Percentiles rank a stretch among this genome's conserved stretches.
These are phyloP conservation scores for Dictyostelium purpureum DNA, from an alignment of 78 protist species.

Conservation along the genomic window DNA sequence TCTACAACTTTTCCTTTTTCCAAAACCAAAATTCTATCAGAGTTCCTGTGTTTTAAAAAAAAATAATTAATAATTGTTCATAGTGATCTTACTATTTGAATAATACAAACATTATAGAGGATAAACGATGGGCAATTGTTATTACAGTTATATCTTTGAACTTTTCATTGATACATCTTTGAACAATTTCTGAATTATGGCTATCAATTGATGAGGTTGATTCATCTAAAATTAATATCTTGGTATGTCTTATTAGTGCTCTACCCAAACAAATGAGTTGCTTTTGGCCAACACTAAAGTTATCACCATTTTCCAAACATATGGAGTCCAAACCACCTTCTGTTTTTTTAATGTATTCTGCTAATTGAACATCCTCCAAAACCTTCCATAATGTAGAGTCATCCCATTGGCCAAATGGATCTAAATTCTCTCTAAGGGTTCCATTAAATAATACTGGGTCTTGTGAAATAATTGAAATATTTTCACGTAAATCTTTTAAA, in stretches of 20 bases:
- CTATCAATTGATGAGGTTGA: slow-evolving; percentile 94
- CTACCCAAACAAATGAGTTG: slow-evolving; percentile 96
- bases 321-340: not conserved
- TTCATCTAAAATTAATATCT: slow-evolving; percentile 91
- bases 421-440: slow-evolving; percentile 22
- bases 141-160: slow-evolving; percentile 85
- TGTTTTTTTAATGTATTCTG: not conserved
- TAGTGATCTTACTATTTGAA: no score
- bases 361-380: slow-evolving; percentile 66
- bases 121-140: slow-evolving; percentile 95
- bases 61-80: no score
- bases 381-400: slow-evolving; percentile 69
- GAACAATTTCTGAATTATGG: slow-evolving; percentile 85
- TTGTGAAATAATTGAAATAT: slow-evolving; percentile 92
- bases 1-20: slow-evolving; percentile 71
- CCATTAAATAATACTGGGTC: slow-evolving; percentile 91
- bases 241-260: slow-evolving; percentile 88
- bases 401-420: not conserved
- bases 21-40: slow-evolving; percentile 81
- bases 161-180: slow-evolving; percentile 20
- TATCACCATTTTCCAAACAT: slow-evolving; percentile 67
- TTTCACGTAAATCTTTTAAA: slow-evolving; percentile 53
- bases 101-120: no score
- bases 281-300: slow-evolving; percentile 88
- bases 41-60: no score